Base-by-base conservation (phyloP, 345 rosid genomes). In the Gossypium australe region DNA sequence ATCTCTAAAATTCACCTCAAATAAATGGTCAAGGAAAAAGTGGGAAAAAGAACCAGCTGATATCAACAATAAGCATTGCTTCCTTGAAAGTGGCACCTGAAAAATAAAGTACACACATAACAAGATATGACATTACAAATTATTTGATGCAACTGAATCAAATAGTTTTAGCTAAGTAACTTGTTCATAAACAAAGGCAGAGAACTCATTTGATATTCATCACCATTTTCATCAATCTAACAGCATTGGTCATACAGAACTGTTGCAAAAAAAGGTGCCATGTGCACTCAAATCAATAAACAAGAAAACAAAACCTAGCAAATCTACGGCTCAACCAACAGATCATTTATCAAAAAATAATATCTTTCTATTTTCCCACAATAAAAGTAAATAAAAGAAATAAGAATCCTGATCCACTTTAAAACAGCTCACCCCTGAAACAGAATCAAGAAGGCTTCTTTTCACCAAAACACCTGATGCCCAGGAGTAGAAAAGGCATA, bases 11-110 rank as follows among this genome's bases (percentile, higher is more conserved):
- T 4, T 60, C 76, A 89, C 94, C 91, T 89, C 94, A 67, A 89
- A 89, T 74, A 89, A 79, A 66, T 89, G 94, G 72, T 89, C 91
- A 11, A 89, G 81, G 78, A 89, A 89, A 76, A 89, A 89, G 76
- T 89, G 94, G 45, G 94, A 89, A 13, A 89, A 74, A 17, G 90
- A 86, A 22, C 91, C 94, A 1, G 92, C 92, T 14, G 81, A 69
- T 65, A 87, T 64, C 78, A 89, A 60, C 55, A 81, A 76, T 11
- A 87, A 77, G 77, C 92, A 87, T 62, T 87, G 94, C 85, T 53
- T 78, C 79, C 83, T 85, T 16, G 87, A 72, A 66, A 89, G 92
- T 0, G 94, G 80, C n/a, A 75, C 78, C 94, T 89, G 80, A 74
- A 70, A 4, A 9, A 66, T 12, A 73, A 25, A 68, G 45, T 24